Evolutionary conservation across 352 stramenopile species (phyloP).

Genomic region (Phytophthora quininea): DNA sequence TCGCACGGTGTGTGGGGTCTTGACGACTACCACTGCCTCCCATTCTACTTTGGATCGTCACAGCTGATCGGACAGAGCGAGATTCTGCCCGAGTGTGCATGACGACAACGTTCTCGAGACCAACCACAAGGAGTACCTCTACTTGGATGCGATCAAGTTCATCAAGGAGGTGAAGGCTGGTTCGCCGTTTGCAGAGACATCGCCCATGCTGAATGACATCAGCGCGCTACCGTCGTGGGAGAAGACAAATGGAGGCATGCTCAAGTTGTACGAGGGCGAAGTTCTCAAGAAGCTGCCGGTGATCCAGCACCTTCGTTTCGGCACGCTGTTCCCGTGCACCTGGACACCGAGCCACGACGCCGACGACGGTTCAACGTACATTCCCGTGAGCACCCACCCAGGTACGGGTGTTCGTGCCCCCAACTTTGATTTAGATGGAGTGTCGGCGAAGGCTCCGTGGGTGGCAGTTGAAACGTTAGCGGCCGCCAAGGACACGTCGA

Average conservation of each 20-base stretch:
- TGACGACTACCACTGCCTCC: conserved; percentile 99
- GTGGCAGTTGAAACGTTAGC: conserved; percentile 61
- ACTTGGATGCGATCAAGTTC: conserved; percentile 93
- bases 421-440: conserved; percentile 71
- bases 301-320: conserved; percentile 99
- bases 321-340: conserved; percentile 90
- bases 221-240: conserved; percentile 89
- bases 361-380: conserved; percentile 54
- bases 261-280: conserved; percentile 94
- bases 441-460: conserved; percentile 72
- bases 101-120: conserved; percentile 72
- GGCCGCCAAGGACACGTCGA: conserved; percentile 52
- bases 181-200: conserved; percentile 93
- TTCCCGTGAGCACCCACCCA: conserved; percentile 62
- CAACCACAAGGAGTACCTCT: conserved; percentile 87
- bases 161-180: conserved; percentile 91
- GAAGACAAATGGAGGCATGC: conserved; percentile 91
- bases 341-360: conserved; percentile 69
- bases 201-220: conserved; percentile 95
- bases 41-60: conserved; percentile 97
- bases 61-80: conserved; percentile 90
- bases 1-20: conserved; percentile 98
- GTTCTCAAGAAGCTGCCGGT: conserved; percentile 98
- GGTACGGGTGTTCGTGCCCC: conserved; percentile 65
- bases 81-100: conserved; percentile 77